Base-by-base conservation (phyloP, 2,329 filamentous ascomycete genomes). In the Plectosphaerella sp. region DNA sequence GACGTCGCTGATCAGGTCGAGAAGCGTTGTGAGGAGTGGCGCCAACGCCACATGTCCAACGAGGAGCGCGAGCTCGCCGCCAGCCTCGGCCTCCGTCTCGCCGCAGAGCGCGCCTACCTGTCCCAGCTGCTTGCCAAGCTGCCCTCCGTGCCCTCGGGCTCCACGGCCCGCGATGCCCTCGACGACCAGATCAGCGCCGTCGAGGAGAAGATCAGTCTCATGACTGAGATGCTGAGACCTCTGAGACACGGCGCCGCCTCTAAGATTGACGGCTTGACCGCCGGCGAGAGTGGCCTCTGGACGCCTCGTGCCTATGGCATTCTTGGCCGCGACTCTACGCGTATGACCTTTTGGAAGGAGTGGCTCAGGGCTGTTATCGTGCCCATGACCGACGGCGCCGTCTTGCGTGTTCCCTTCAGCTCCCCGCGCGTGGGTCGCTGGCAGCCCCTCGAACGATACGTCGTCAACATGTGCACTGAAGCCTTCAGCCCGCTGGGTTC, bases 271-370 rank as follows among this genome's bases (percentile, higher is more conserved):
- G 94, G 94, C 18, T 77, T 99, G 56, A 97, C 93, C 0, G 90
- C 95, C 58, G 92, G 93, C 43, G 94, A 97, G 66, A 97, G 91
- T 50, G 94, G 93, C 2, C 85, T 97, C 54, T 99, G 94, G 94
- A 91, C 91, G 48, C 94, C 94, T 16, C 82, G 94, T 58, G 91
- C 93, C 1, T 99, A 96, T 65, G 94, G 94, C 53, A 87, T 99
- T 56, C 77, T 99, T 56, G 94, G 94, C 35, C 82, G 89, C 56
- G 94, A 99, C 66, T 78, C 79, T 12, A 87, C 84, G 54, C 82
- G 95, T 71, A 91, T 92, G 58, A 83, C 85, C 33, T 97, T 99
- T 72, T 99, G 93, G 92, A 97, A 97, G 69, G 94, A 99, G 67
- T 99, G 94, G 94, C 80, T 99, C 47, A 88, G 91, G 69, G 92